These are phyloP conservation scores for Taiwanofungus camphoratus DNA, from an alignment of 1,284 basidiomycete species.

Conservation along the genomic window DNA sequence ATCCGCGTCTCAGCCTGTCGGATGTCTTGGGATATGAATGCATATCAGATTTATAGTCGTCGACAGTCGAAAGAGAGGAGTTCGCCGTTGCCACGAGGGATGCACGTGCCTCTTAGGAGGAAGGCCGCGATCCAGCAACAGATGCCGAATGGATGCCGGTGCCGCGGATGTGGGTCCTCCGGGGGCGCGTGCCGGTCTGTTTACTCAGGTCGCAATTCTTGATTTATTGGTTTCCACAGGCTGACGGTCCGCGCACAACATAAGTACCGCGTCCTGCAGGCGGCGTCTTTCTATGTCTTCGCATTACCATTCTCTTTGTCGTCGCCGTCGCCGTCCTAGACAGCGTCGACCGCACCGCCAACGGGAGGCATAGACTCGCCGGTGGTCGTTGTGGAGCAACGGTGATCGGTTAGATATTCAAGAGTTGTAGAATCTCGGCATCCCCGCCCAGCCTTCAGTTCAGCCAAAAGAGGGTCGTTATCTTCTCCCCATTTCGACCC, in stretches of 20 bases:
- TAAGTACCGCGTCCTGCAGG: slow-evolving; percentile 7
- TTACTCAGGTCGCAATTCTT: slow-evolving; percentile 1
- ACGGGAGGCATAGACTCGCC: neutral
- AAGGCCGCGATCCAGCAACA: too few relatives aligned
- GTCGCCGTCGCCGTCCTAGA: neutral
- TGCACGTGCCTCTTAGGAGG: too few relatives aligned
- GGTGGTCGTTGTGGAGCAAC: neutral
- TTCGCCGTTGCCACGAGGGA: too few relatives aligned
- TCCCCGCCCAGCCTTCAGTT: neutral
- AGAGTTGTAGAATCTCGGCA: neutral
- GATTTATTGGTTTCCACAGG: slow-evolving; percentile 1
- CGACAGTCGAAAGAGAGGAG: too few relatives aligned
- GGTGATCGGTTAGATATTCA: neutral
- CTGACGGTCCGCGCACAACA: slow-evolving; percentile 3
- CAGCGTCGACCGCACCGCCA: neutral
- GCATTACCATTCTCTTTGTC: neutral
- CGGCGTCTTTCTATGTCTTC: slow-evolving; percentile 1
- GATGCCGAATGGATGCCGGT: too few relatives aligned
- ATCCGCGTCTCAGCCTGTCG: too few relatives aligned
- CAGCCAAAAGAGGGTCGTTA: too few relatives aligned
- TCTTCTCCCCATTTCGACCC: slow-evolving; percentile 3
- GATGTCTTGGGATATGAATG: too few relatives aligned
- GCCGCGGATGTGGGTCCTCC: too few relatives aligned
- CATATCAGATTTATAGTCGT: too few relatives aligned
- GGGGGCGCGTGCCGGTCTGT: slow-evolving; percentile 5